These are phyloP conservation scores for Ophiocordyceps camponoti-rufipedis DNA, from an alignment of 2,329 filamentous ascomycete genomes.

Conservation along the genomic window DNA sequence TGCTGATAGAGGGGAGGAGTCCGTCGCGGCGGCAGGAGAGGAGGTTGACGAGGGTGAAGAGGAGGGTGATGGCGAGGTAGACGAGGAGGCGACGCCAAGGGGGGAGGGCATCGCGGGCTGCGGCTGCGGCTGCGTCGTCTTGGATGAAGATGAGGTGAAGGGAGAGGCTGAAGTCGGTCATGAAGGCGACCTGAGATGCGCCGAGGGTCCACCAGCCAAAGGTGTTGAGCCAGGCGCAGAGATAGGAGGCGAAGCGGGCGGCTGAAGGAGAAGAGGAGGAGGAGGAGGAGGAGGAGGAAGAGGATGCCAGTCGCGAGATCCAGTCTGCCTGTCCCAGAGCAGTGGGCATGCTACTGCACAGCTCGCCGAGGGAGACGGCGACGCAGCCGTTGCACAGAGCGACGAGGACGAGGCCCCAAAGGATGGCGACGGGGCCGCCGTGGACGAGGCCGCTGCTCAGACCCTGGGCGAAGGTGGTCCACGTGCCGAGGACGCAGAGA, in stretches of 20 bases:
- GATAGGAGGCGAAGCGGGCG: constrained; percentile 33
- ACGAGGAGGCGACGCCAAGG: constrained; percentile 38
- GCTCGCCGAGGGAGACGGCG: constrained; percentile 34
- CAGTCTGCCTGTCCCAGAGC: constrained; percentile 42
- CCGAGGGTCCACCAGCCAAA: constrained; percentile 41
- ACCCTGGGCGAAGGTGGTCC: constrained; percentile 35
- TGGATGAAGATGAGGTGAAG: constrained; percentile 35
- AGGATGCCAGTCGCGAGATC: constrained; percentile 18
- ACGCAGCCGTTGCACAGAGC: constrained; percentile 33
- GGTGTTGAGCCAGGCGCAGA: constrained; percentile 42
- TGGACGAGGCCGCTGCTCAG: constrained; percentile 29
- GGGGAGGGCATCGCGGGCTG: constrained; percentile 13
- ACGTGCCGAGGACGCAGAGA: constrained; percentile 38
- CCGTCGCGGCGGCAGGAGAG: constrained; percentile 26
- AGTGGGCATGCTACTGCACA: constrained; percentile 40
- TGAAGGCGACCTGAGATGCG: constrained; percentile 36
- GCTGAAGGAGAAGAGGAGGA: background rate
- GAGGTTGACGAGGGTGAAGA: constrained; percentile 30
- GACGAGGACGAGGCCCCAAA: constrained; percentile 36
- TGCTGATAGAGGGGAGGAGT: constrained; percentile 30
- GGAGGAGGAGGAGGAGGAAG: constrained; percentile 8
- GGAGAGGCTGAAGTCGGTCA: constrained; percentile 37
- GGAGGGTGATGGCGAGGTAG: constrained; percentile 28
- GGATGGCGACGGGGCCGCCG: constrained; percentile 32
- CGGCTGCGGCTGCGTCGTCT: constrained; percentile 15